Conservation (phyloP, 2,329 filamentous ascomycete genomes). For the Fusarium dlaminii region DNA sequence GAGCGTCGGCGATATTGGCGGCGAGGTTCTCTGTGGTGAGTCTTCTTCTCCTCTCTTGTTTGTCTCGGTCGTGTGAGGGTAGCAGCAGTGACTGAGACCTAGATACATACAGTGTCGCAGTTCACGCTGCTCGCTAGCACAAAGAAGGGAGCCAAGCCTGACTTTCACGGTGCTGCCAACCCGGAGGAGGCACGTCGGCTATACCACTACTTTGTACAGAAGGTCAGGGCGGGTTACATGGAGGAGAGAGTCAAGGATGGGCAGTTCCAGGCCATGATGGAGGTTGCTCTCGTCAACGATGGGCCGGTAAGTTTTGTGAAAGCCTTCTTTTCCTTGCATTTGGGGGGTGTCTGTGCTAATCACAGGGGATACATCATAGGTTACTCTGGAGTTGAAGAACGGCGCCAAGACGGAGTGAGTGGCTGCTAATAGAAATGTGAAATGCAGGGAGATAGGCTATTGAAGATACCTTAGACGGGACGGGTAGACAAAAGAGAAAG, state of each 20-base stretch:
- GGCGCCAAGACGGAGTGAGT: constrained; percentile 26
- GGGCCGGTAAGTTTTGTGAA: constrained; percentile 64
- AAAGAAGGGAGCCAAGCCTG: constrained; percentile 95
- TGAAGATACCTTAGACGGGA: neutral
- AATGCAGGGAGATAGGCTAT: constrained; percentile 3
- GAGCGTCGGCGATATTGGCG: constrained; percentile 85
- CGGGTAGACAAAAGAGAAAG: constrained; percentile 13
- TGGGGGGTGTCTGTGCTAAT: neutral
- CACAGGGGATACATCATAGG: constrained; percentile 19
- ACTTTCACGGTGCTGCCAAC: constrained; percentile 88
- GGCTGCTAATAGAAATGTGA: constrained; percentile 3
- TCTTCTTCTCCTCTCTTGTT: neutral
- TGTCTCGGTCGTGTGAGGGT: neutral
- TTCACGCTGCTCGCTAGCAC: constrained; percentile 93
- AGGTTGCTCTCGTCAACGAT: constrained; percentile 92
- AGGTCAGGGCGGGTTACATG: constrained; percentile 76
- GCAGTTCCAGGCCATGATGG: constrained; percentile 99
- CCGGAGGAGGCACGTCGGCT: constrained; percentile 81
- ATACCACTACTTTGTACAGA: constrained; percentile 84
- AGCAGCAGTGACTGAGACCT: neutral
- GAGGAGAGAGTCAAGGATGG: constrained; percentile 87
- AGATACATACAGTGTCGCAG: constrained; percentile 81
- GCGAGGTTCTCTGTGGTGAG: constrained; percentile 92
- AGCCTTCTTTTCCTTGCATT: neutral
- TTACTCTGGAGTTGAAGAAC: constrained; percentile 41